These are phyloP conservation scores for Smallanthus sonchifolius DNA, from an alignment of 129 eudicot genomes.

Conservation along the genomic window DNA sequence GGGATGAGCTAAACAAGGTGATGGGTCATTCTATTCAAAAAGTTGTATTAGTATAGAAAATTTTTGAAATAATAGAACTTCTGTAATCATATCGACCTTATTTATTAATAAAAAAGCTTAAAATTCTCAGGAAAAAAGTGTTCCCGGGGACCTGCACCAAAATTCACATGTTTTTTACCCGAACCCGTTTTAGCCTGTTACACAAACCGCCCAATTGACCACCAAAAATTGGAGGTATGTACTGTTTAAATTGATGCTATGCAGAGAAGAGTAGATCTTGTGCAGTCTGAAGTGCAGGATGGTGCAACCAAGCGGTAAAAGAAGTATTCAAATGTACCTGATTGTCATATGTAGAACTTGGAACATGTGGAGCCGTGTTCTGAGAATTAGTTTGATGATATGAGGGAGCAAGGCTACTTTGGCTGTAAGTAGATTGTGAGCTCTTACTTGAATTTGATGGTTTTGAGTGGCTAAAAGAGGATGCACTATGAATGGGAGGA, in stretches of 20 bases:
- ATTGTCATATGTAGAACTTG: neutral
- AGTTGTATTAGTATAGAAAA: neutral
- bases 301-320: neutral
- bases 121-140: no score
- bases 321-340: neutral
- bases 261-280: neutral
- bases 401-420: neutral
- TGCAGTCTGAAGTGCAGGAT: neutral
- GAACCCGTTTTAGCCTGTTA: neutral
- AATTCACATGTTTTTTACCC: neutral
- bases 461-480: neutral
- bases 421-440: neutral
- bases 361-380: neutral
- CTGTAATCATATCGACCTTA: neutral
- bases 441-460: neutral
- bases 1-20: no score
- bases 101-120: no score
- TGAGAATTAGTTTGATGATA: neutral
- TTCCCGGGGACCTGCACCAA: neutral
- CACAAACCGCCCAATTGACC: neutral
- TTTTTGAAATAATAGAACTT: neutral
- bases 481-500: neutral
- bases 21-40: neutral
- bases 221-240: neutral
- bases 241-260: neutral